Base-by-base conservation (phyloP, 1,284 basidiomycete genomes). In the Ustilago xerochloae region DNA sequence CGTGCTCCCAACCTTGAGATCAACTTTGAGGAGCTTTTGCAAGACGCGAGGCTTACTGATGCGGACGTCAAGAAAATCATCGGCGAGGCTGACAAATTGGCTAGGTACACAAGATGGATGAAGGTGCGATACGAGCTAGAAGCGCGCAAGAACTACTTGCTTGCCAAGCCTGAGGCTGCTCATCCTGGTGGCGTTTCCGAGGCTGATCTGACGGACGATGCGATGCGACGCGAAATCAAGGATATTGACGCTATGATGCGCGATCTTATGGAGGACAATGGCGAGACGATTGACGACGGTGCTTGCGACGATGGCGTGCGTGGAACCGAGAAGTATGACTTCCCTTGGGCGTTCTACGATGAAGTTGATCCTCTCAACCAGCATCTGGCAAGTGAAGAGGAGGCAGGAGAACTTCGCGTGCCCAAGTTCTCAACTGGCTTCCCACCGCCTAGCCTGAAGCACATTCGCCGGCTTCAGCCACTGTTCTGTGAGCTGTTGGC, bases 71-170 rank as follows among this genome's bases (percentile, higher is more conserved):
- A 77, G 28, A 63, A 61, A 51, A 78, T 84, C 49, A 30, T 84
- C 1, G 53, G 28, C 15, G 82, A 84, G 49, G 53, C 75, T 3
- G 75, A 82, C 49, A 55, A 63, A n/a, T 41, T 84, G 26, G 69
- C 64, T 9, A 18, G 41, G 18, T 84, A 73, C 58, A 60, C 70
- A 29, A 75, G 77, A 56, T 84, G 81, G 81, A 65, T 39, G 26
- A 84, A 84, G 65, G 80, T 84, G 51, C 74, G 81, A 18, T 81
- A 78, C 75, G 82, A 83, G 62, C 68, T 84, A 4, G 77, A 83
- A 46, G 61, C 72, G 39, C 73, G 82, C 38, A 75, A 77, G 53
- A 78, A 80, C 58, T 83, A 74, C 55, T 58, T 84, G 22, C 64
- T 82, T 4, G 74, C 68, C n/a, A 57, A 57, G 4, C 71, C 64